Base-by-base conservation (phyloP, 2,329 filamentous ascomycete genomes). In the Ophiostoma piceae region DNA sequence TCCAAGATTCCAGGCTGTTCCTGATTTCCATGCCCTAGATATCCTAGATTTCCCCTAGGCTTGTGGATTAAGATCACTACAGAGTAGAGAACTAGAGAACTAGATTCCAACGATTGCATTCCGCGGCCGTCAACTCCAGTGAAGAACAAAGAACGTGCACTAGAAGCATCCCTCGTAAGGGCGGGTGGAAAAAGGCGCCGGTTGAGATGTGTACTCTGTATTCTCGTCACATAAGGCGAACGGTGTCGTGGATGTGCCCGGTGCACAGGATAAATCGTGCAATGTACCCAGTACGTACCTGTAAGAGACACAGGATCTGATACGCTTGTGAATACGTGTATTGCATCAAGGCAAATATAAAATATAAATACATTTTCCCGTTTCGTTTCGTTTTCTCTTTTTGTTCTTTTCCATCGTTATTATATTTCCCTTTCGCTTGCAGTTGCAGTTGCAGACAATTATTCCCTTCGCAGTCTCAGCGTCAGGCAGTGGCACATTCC, bases 1-100 rank as follows among this genome's bases (percentile, higher is more conserved):
- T n/a, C 47, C 47, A 54, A 54, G 47, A 54, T 54, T 57, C 51
- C 51, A 57, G 51, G 51, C 51, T 3, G n/a, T 57, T 57, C 51
- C 51, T 54, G 16, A n/a, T 54, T 22, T 16, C n/a, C 6, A 22
- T 26, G 19, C 47, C 35, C 35, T 35, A 35, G 35, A 41, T 41
- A 3, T 16, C 43, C 16, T 47, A 47, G 43, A 47, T 47, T 9
- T 16, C 2, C 43, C 43, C 43, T 47, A 47, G 43, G 19, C 43
- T 47, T 47, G 39, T n/a, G 5, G 19, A 14, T 41, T 41, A 12
- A 41, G 39, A 41, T 41, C 39, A 41, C 39, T 41, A 29, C 26
- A 29, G n/a, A 29, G 2, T 29, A 41, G 39, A 41, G 3, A 35
- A 35, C 35, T 12, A 41, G 39, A 41, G 39, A 41, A 14, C 39